Evolutionary conservation across 805 yeast species (phyloP), one percentile per base, ranked within the genome.

Genomic region (Ogataea haglerorum): DNA sequence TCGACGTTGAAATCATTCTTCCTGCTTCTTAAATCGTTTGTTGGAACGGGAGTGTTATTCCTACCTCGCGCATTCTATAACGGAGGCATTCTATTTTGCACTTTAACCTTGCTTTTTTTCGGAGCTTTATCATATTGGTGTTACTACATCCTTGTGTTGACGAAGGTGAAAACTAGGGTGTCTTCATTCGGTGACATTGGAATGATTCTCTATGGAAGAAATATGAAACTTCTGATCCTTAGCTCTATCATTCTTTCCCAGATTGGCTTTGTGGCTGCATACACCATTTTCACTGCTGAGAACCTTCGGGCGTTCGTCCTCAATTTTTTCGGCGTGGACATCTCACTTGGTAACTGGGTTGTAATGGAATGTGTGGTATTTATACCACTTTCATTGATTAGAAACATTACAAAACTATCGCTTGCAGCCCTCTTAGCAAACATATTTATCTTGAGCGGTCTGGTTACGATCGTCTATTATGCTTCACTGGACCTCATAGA

Each of bases 111-210:
- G 27, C 30, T 72, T 1, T 67, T 78, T 38, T 85, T 84, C 62
- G 90, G 90, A 0, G 17, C 76, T 3, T 72, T 85, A 44, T 85
- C 93, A 0, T 85, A 70, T 54, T 85, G 89, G 83, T 85, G 95
- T 57, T 85, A 85, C 58, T 72, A 76, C 50, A 76, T 82, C 17
- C 64, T 85, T 37, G 76, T 82, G 6, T 65, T 66, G 40, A 62
- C 88, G 13, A 85, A 85, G 49, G 67, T 64, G 14, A 69, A 74
- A 4, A 74, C 85, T 0, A 71, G 70, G 6, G 88, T 84, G 1
- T 70, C 85, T 0, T 79, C 90, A n/a, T 85, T 85, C 63, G 87
- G 86, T 50, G 93, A 85, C 43, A 80, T 85, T 36, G 95, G 93
- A 3, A 51, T 60, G 18, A 71, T 64, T 32, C 62, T 83, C 18